Evolutionary conservation across 495 filamentous ascomycete species (phyloP).

Genomic region (Poronia punctata): DNA sequence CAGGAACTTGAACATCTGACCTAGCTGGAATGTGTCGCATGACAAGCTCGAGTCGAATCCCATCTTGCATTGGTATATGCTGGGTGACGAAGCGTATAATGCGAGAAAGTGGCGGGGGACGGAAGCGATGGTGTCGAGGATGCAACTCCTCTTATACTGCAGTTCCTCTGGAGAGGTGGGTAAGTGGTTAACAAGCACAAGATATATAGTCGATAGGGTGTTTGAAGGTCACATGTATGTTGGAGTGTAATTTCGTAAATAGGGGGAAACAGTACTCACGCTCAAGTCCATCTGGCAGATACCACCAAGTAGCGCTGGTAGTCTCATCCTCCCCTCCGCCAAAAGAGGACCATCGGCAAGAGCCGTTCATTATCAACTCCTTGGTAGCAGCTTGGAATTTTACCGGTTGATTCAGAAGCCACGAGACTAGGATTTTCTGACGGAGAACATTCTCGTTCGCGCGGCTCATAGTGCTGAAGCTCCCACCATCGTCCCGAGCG

Average conservation of each 20-base stretch:
- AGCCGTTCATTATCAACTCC: constrained; percentile 61
- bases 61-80: constrained; percentile 61
- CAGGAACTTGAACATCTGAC: constrained; percentile 80
- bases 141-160: constrained; percentile 57
- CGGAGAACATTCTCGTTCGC: constrained; percentile 50
- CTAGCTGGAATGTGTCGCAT: constrained; percentile 82
- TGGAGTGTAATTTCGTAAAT: neutral
- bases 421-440: constrained; percentile 56
- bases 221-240: neutral
- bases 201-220: neutral
- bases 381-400: constrained; percentile 48
- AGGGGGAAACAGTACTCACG: constrained; percentile 34
- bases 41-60: constrained; percentile 67
- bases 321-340: constrained; percentile 32
- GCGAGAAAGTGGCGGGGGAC: constrained; percentile 65
- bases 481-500: constrained; percentile 31
- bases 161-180: constrained; percentile 53
- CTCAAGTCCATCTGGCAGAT: constrained; percentile 67
- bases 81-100: constrained; percentile 53
- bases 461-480: constrained; percentile 14
- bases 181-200: constrained; percentile 11
- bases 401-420: constrained; percentile 47
- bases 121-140: constrained; percentile 70
- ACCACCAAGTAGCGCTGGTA: constrained; percentile 56
- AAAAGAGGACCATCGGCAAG: constrained; percentile 50